A percentile compares a stretch with the other conserved stretches of the same genome.
These are phyloP conservation scores for Backusella westeae DNA, from an alignment of 192 early-diverging fungal genomes.

Conservation along the genomic window DNA sequence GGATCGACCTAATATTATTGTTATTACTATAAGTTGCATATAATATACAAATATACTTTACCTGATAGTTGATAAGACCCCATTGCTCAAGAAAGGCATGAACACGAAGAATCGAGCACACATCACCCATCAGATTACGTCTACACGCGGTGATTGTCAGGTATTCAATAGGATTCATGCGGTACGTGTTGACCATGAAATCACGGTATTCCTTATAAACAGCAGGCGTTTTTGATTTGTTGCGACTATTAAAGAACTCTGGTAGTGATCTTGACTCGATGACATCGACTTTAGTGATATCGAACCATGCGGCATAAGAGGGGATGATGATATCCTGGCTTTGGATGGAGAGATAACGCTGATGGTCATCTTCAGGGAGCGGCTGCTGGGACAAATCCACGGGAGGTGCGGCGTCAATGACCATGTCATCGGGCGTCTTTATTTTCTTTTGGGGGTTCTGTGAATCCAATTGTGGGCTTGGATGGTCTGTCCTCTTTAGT, in stretches of 20 bases:
- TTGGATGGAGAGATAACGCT: constrained; percentile 65
- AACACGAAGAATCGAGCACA: constrained; percentile 96
- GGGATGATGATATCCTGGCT: constrained; percentile 80
- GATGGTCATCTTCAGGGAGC: constrained; percentile 54
- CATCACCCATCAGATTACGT: constrained; percentile 96
- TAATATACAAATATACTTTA: constrained; percentile 23
- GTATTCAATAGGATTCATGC: constrained; percentile 93
- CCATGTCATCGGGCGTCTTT: neutral
- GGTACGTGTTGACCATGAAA: constrained; percentile 98
- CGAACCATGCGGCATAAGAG: constrained; percentile 95
- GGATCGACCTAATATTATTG: constrained; percentile 71
- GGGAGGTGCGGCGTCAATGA: neutral
- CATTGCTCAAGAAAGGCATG: constrained; percentile 99
- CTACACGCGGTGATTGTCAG: constrained; percentile 97
- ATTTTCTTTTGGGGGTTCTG: neutral
- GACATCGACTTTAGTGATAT: constrained; percentile 72
- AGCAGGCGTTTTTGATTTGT: constrained; percentile 90
- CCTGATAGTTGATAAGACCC: constrained; percentile 99
- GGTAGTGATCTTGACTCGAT: constrained; percentile 86
- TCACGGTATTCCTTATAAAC: constrained; percentile 94
- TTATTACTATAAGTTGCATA: too few relatives aligned
- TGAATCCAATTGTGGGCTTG: neutral
- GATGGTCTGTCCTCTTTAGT: neutral
- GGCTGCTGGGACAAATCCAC: neutral
- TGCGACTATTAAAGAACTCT: constrained; percentile 95